Evolutionary conservation across 495 filamentous ascomycete genomes (phyloP), one percentile per base, ranked within the genome.

Genomic region (Viridothelium virens): DNA sequence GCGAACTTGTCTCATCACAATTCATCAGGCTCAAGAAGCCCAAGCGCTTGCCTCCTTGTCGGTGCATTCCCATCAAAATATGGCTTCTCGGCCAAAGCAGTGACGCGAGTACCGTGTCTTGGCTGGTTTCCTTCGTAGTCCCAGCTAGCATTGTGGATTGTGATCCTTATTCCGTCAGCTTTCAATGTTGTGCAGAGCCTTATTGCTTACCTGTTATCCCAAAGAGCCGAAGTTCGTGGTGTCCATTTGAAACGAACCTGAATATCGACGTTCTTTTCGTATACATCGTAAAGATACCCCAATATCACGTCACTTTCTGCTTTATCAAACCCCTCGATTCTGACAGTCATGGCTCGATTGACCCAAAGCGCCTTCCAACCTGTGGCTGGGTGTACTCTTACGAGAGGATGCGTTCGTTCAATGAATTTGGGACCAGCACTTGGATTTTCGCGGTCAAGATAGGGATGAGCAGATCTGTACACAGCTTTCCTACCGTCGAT

Each of bases 291-390:
- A 59, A 90, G 74, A 71, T 88, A 87, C 44, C 80, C 79, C n/a
- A 90, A 71, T 41, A 90, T 84, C n/a, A 87, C 53, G 70, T 89
- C 87, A 69, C 83, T 86, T 73, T 88, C 86, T 1, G 82, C 84
- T 67, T 83, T 82, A 68, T 88, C 85, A 0, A 89, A 72, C 0
- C 86, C 87, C 1, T 87, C 82, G 69, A 89, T 88, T 7, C 83
- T 76, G 6, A 79, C 79, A 3, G 86, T 89, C 82, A 89, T 85
- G 4, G 81, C 77, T 12, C 84, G 82, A 71, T 89, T 89, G 3
- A 89, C 87, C 83, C 83, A 89, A 2, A 89, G 78, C 2, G 86
- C 81, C 72, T 87, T 88, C 86, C 86, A 88, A 12, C 87, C 86
- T 0, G 86, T 89, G 0, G 82, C 87, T 2, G 87, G 88, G 73